phyloP scores from a whole-genome alignment of 306 rosid genomes.

The Hippophae tibetana region DNA sequence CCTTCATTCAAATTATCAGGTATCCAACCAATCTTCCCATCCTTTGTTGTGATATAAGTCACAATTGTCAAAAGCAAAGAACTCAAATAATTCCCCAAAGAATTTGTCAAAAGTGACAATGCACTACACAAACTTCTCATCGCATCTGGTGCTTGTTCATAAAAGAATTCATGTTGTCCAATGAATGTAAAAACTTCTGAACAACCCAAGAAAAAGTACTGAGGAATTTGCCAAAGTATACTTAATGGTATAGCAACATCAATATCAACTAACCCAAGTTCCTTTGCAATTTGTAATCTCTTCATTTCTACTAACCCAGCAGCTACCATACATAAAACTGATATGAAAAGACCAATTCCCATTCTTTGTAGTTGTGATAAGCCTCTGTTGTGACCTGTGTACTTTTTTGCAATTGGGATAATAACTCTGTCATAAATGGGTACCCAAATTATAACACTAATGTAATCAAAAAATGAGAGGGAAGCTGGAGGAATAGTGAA shows the following conservation, averaged over 20 bases:
- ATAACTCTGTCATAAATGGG: constrained; percentile 24
- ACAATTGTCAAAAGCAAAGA: constrained; percentile 19
- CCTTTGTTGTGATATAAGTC: constrained; percentile 6
- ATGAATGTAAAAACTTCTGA: constrained; percentile 23
- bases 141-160: constrained; percentile 21
- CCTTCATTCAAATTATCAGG: constrained; percentile 30
- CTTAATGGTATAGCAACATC: constrained; percentile 18
- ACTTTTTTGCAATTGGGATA: constrained; percentile 18
- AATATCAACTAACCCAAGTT: constrained; percentile 9
- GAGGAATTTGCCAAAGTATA: constrained; percentile 29
- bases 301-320: constrained; percentile 25
- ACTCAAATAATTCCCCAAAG: constrained; percentile 26
- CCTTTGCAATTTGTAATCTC: constrained; percentile 19
- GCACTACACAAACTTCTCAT: constrained; percentile 31
- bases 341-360: constrained; percentile 26
- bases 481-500: constrained; percentile 29
- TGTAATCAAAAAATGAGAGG: constrained; percentile 8
- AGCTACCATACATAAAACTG: constrained; percentile 15
- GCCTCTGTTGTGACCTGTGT: constrained; percentile 20
- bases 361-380: constrained; percentile 24
- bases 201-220: constrained; percentile 19
- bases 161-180: constrained; percentile 24
- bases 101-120: constrained; percentile 17
- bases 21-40: constrained; percentile 21
- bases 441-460: constrained; percentile 15